Percentiles rank a stretch among this genome's conserved stretches.
phyloP scores from a whole-genome alignment of 2,329 filamentous ascomycete genomes.

The Geosmithia morbida region DNA sequence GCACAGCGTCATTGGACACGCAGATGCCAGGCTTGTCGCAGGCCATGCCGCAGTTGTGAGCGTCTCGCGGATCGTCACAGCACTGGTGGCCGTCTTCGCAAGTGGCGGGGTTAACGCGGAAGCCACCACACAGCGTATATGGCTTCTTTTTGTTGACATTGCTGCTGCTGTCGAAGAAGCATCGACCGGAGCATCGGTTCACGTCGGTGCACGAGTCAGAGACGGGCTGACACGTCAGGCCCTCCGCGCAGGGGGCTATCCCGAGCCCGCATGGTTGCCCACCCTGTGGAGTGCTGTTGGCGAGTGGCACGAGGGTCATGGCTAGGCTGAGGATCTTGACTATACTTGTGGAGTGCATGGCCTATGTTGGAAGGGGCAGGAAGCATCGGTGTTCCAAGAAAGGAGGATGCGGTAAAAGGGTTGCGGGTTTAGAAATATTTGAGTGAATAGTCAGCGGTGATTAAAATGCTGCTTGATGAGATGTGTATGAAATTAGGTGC shows the following conservation, averaged over 20 bases:
- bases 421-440: too few relatives aligned
- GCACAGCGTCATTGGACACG: slow-evolving; percentile 4
- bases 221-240: slow-evolving; percentile 11
- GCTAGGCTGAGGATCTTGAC: not conserved
- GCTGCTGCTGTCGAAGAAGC: slow-evolving; percentile 7
- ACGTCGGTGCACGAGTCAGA: slow-evolving; percentile 9
- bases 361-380: not conserved
- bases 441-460: not conserved
- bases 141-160: slow-evolving; percentile 5
- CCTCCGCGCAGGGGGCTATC: slow-evolving; percentile 12
- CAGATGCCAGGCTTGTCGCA: slow-evolving; percentile 11
- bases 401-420: not conserved
- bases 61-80: slow-evolving; percentile 16
- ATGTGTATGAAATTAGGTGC: not conserved
- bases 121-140: slow-evolving; percentile 18
- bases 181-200: slow-evolving; percentile 13
- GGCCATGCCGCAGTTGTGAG: slow-evolving; percentile 9
- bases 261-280: slow-evolving; percentile 12
- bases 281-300: not conserved
- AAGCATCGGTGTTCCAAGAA: not conserved
- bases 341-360: not conserved
- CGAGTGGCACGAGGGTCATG: not conserved
- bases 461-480: not conserved
- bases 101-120: slow-evolving; percentile 7
- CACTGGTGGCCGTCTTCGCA: slow-evolving; percentile 13